Percentiles rank a stretch among this genome's conserved stretches.
Evolutionary conservation across 805 yeast genomes (phyloP).

Genomic region (Nakazawaea peltata): DNA sequence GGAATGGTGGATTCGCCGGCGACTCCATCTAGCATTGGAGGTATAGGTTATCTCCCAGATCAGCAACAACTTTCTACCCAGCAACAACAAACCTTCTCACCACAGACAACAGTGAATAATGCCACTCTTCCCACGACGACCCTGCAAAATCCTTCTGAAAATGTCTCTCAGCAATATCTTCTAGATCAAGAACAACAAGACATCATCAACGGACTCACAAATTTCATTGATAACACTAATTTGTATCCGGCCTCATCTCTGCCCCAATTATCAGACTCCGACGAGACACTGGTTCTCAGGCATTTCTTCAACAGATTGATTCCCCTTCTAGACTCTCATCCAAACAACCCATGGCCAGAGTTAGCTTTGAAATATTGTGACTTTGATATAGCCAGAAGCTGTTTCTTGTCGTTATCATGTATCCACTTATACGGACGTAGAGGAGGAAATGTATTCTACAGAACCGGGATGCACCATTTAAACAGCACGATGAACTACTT

Average conservation of each 20-base stretch:
- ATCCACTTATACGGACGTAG: slow-evolving; percentile 49
- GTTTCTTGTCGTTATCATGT: slow-evolving; percentile 48
- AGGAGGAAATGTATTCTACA: slow-evolving; percentile 44
- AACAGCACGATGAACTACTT: slow-evolving; percentile 49
- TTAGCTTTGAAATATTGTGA: slow-evolving; percentile 49
- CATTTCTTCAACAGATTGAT: slow-evolving; percentile 48
- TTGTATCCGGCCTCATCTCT: slow-evolving; percentile 8
- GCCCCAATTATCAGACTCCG: slow-evolving; percentile 25
- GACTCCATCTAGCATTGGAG: too few species aligned
- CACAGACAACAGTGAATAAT: too few species aligned
- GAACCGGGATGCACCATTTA: slow-evolving; percentile 44
- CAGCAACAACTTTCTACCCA: background rate
- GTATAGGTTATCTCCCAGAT: too few species aligned
- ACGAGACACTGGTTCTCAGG: slow-evolving; percentile 46
- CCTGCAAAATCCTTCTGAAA: background rate
- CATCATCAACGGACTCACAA: background rate
- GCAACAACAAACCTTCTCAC: background rate
- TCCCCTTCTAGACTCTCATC: slow-evolving; percentile 51
- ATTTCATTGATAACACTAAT: slow-evolving; percentile 15
- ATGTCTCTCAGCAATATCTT: too few species aligned
- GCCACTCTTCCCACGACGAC: too few species aligned
- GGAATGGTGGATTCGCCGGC: background rate
- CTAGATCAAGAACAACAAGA: background rate
- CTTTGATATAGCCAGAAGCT: slow-evolving; percentile 48
- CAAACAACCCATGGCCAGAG: slow-evolving; percentile 55